Conservation (phyloP, 2,329 filamentous ascomycete species). For the Fusarium hainanense region DNA sequence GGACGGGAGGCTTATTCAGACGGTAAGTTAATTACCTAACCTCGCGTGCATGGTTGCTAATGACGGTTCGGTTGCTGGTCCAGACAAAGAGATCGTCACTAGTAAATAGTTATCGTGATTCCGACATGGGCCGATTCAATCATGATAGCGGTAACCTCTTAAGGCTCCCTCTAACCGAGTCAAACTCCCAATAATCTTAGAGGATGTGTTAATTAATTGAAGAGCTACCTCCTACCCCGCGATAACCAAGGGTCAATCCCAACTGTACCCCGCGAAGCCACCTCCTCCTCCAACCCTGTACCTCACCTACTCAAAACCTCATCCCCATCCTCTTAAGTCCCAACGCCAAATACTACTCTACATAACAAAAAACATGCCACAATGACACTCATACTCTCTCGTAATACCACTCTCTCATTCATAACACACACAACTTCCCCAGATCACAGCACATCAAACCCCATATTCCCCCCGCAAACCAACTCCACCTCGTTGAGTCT, state of each 20-base stretch:
- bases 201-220: no score
- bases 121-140: slow-evolving; percentile 28
- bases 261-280: background rate
- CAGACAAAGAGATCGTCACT: slow-evolving; percentile 1
- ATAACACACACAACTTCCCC: no score
- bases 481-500: slow-evolving; percentile 23
- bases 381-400: background rate
- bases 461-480: slow-evolving; percentile 35
- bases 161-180: background rate
- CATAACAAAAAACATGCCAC: slow-evolving; percentile 28
- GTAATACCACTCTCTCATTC: no score
- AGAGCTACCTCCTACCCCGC: background rate
- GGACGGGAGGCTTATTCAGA: slow-evolving; percentile 20
- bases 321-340: background rate
- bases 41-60: slow-evolving; percentile 8
- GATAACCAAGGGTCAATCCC: background rate
- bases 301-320: background rate
- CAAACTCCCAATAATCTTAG: background rate
- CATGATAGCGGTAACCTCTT: background rate
- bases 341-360: background rate
- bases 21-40: background rate
- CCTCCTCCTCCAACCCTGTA: background rate
- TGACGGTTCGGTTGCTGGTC: slow-evolving; percentile 10
- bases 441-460: no score
- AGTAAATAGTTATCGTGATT: background rate